Evolutionary conservation across 768 basidiomycete species (phyloP), one percentile per base, ranked within the genome.

Genomic region (Guyanaporus albipodus): DNA sequence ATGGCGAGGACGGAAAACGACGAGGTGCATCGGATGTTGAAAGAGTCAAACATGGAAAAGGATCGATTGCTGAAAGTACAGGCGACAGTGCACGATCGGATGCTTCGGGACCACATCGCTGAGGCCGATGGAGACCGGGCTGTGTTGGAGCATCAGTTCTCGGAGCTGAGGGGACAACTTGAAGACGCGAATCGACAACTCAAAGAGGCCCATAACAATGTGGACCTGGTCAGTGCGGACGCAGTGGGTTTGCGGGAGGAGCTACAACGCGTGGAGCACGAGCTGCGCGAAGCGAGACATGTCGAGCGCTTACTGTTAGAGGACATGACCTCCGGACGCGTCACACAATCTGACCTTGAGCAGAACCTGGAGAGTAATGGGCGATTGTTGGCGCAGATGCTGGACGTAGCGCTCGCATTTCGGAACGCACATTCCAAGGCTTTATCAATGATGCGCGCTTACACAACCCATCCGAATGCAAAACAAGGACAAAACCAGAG

Each of bases 121-220:
- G 94, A 98, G 65, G 89, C 92, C 12, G 91, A 96, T 58, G 89
- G 92, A 1, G 93, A 97, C 63, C 80, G 91, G 8, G 92, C 93
- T 0, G 91, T 95, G 12, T 72, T 96, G 37, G 92, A 96, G 67
- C 83, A 93, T 40, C 87, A 92, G 63, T 84, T 87, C 61, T 80
- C 78, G 32, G 87, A 89, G 60, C 69, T 89, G 29, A 76, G 78
- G 53, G 80, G 79, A 1, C 73, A 74, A 8, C 67, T 85, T 40
- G 87, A 85, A 45, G 73, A 76, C 47, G 71, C 75, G 12, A 77
- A 80, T 43, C 74, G 76, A 9, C 78, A 85, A 54, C 61, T 88
- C 15, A 83, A 82, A 58, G 82, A 86, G 31, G 68, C 81, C 10
- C 73, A 72, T 11, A 71, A 78, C 0, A 80, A 83, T 49, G 62